phyloP scores from a whole-genome alignment of 148 eudicot genomes.

The Rhododendron henanense region DNA sequence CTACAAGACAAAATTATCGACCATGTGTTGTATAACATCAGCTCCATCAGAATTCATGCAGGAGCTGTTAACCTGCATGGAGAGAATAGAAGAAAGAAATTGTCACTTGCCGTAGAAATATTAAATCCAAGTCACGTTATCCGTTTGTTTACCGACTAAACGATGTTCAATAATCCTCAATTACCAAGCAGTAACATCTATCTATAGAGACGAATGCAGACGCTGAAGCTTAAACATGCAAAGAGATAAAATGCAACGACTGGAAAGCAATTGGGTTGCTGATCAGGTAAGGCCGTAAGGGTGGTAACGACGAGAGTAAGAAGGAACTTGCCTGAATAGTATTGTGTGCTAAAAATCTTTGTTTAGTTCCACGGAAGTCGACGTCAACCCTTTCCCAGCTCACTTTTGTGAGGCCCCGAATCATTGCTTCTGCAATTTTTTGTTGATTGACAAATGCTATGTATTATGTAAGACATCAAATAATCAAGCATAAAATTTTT shows the following conservation, averaged over 20 bases:
- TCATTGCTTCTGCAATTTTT: conserved; percentile 54
- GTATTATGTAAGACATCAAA: neutral
- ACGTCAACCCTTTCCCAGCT: conserved; percentile 93
- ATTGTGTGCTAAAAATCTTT: conserved; percentile 70
- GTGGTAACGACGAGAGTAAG: neutral
- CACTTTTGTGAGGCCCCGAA: conserved; percentile 54
- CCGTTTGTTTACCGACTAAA: neutral
- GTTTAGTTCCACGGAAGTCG: conserved; percentile 65
- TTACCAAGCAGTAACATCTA: neutral
- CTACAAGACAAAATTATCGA: conserved; percentile 27
- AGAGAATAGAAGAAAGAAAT: neutral
- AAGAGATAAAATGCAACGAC: neutral
- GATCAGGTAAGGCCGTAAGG: neutral
- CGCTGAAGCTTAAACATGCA: neutral
- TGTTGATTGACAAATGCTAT: neutral
- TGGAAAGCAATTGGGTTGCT: neutral
- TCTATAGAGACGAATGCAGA: neutral
- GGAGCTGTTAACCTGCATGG: conserved; percentile 26
- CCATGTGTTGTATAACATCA: conserved; percentile 36
- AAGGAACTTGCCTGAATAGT: conserved; percentile 71
- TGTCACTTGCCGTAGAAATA: neutral
- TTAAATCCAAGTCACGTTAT: neutral
- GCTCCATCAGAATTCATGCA: conserved; percentile 27
- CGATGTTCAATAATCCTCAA: neutral
- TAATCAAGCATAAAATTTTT: neutral